A percentile compares a stretch with the other conserved stretches of the same genome.
These are phyloP conservation scores for Theileria annulata DNA, from an alignment of 169 alveolate genomes.

Conservation along the genomic window DNA sequence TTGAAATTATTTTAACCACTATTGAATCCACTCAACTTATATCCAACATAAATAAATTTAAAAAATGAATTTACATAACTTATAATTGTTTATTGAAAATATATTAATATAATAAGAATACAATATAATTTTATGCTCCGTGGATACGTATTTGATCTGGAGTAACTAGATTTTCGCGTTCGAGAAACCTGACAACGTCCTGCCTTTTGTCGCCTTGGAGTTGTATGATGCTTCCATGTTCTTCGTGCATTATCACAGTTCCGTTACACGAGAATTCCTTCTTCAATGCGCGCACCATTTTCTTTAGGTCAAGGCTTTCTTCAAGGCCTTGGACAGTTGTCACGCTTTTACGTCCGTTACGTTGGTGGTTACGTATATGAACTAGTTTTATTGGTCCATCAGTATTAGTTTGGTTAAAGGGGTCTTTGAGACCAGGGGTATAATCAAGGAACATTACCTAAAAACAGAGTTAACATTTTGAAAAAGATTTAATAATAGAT, in stretches of 20 bases:
- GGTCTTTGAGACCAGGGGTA: constrained; percentile 69
- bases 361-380: constrained; percentile 90
- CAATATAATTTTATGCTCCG: constrained; percentile 78
- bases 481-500: not conserved
- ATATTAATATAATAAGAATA: not conserved
- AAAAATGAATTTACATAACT: too few relatives aligned
- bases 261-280: constrained; percentile 92
- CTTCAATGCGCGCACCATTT: constrained; percentile 89
- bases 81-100: too few relatives aligned
- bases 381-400: constrained; percentile 66
- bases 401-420: constrained; percentile 66
- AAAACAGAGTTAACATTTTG: not conserved
- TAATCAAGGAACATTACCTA: constrained; percentile 67
- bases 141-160: constrained; percentile 87
- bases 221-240: constrained; percentile 89
- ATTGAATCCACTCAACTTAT: too few relatives aligned
- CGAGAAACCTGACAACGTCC: constrained; percentile 87
- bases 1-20: not conserved
- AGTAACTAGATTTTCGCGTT: constrained; percentile 83
- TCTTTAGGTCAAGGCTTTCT: constrained; percentile 87
- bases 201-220: constrained; percentile 87
- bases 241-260: constrained; percentile 89
- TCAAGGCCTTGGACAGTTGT: constrained; percentile 93
- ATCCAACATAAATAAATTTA: too few relatives aligned
- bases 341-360: constrained; percentile 92